Evolutionary conservation across 495 filamentous ascomycete genomes (phyloP).

Genomic region (Stereocaulon alpinum): DNA sequence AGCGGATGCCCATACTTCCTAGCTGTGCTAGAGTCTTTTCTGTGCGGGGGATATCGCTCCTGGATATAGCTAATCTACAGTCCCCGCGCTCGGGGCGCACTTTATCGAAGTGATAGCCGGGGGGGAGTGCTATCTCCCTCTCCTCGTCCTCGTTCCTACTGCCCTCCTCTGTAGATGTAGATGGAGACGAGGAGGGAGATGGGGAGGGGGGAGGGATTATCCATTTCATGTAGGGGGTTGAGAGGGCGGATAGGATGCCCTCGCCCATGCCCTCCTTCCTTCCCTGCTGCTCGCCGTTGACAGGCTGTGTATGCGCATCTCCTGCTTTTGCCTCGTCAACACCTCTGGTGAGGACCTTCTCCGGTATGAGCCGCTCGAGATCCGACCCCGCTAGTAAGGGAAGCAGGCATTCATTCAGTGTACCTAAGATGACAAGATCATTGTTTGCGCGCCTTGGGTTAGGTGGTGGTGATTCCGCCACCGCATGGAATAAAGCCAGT

Average conservation of each 20-base stretch:
- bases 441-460: background rate
- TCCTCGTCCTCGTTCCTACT: background rate
- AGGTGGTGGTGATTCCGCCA: slow-evolving; percentile 8
- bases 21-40: slow-evolving; percentile 5
- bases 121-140: background rate
- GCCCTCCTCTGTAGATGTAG: background rate
- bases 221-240: slow-evolving; percentile 15
- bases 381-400: slow-evolving; percentile 1
- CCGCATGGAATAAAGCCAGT: slow-evolving; percentile 4
- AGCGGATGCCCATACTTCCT: slow-evolving; percentile 1
- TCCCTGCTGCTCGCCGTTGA: too few relatives aligned
- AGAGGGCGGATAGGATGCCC: too few relatives aligned
- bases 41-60: slow-evolving; percentile 9
- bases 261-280: too few relatives aligned
- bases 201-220: background rate
- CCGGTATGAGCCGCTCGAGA: background rate
- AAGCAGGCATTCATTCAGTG: slow-evolving; percentile 4
- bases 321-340: too few relatives aligned
- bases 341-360: background rate
- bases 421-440: slow-evolving; percentile 14
- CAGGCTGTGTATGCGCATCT: too few relatives aligned
- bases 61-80: background rate
- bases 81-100: background rate
- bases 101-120: background rate
- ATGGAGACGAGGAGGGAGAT: too few relatives aligned